Percentiles rank a stretch among this genome's conserved stretches.
phyloP scores from a whole-genome alignment of 1,139 yeast genomes.

The Blastobotrys capitulatus region DNA sequence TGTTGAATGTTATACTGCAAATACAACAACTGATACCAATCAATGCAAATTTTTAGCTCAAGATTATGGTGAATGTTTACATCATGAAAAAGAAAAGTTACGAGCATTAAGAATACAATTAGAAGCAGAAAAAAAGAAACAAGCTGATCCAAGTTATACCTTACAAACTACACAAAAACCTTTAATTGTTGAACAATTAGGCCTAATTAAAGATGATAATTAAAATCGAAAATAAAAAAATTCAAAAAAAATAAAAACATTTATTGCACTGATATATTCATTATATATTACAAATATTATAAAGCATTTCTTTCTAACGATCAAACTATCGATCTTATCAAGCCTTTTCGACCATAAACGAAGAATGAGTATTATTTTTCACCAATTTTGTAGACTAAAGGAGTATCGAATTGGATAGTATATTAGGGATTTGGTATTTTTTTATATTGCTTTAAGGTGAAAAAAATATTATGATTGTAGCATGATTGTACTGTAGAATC shows the following conservation, averaged over 20 bases:
- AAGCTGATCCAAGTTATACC: slow-evolving; percentile 19
- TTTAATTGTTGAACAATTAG: slow-evolving; percentile 21
- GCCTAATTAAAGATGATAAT: slow-evolving; percentile 20
- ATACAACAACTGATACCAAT: slow-evolving; percentile 33
- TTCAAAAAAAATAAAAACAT: neutral
- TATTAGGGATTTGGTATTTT: too few relatives aligned
- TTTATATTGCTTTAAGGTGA: too few relatives aligned
- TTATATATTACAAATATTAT: too few relatives aligned
- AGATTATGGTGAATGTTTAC: slow-evolving; percentile 47
- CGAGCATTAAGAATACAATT: slow-evolving; percentile 26
- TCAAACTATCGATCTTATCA: too few relatives aligned
- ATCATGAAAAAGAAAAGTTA: slow-evolving; percentile 32
- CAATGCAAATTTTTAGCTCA: slow-evolving; percentile 40
- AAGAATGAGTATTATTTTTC: too few relatives aligned
- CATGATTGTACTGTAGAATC: too few relatives aligned
- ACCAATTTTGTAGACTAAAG: too few relatives aligned
- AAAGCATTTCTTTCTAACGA: too few relatives aligned
- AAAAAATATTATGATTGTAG: too few relatives aligned
- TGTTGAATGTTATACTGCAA: slow-evolving; percentile 42
- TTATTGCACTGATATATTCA: too few relatives aligned
- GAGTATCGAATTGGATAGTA: too few relatives aligned
- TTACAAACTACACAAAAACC: slow-evolving; percentile 19
- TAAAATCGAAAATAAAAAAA: neutral
- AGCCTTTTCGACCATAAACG: too few relatives aligned
- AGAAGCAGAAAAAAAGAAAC: slow-evolving; percentile 22